Evolutionary conservation across 257 asterid species (phyloP).

Genomic region (Solanum paucissectum): DNA sequence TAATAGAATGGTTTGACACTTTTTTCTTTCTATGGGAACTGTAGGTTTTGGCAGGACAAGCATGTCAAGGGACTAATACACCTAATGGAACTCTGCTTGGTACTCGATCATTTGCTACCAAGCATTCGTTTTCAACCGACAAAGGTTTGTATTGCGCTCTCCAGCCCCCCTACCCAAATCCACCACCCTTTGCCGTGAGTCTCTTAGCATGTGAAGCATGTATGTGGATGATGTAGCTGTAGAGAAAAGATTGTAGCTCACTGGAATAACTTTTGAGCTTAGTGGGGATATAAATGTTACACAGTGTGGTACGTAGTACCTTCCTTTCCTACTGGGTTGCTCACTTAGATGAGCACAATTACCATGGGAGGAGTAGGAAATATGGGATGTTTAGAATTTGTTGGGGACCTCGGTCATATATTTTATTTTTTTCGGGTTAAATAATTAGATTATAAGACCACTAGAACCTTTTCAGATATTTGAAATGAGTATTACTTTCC

Average conservation of each 20-base stretch:
- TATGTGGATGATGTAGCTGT: not conserved
- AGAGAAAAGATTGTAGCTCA: not conserved
- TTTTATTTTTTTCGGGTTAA: not conserved
- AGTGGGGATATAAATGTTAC: not conserved
- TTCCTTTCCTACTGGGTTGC: not conserved
- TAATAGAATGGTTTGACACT: not conserved
- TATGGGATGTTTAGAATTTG: not conserved
- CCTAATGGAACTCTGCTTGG: conserved; percentile 12
- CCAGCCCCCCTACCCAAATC: not conserved
- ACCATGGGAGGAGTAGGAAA: not conserved
- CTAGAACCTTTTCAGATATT: not conserved
- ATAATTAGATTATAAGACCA: not conserved
- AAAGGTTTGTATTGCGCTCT: conserved; percentile 37
- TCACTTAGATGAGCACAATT: not conserved
- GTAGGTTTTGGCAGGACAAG: conserved; percentile 52
- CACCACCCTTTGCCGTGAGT: not conserved
- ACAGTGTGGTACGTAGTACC: not conserved
- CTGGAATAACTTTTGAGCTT: not conserved
- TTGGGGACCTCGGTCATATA: not conserved
- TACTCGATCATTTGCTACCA: conserved; percentile 67
- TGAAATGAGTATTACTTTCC: not conserved
- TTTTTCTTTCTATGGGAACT: not conserved
- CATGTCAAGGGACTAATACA: conserved; percentile 28
- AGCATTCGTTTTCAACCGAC: conserved; percentile 62
- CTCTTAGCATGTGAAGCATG: not conserved